These are phyloP conservation scores for Aphanoascus verrucosus DNA, from an alignment of 2,329 filamentous ascomycete genomes.

Conservation along the genomic window DNA sequence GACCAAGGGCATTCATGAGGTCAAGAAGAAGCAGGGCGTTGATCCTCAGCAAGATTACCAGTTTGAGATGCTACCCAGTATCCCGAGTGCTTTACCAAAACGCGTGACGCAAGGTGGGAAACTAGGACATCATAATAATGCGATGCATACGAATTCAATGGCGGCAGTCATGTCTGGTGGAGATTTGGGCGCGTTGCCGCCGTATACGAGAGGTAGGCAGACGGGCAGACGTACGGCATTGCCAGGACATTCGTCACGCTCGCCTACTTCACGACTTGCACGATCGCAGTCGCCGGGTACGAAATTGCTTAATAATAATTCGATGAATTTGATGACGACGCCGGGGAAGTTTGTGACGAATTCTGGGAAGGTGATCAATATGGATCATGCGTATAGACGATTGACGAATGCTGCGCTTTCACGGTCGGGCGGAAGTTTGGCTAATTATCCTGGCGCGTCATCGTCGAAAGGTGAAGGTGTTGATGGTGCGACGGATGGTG, in stretches of 20 bases:
- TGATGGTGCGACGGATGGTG: conserved; percentile 37
- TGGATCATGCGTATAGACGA: conserved; percentile 58
- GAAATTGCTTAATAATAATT: conserved; percentile 43
- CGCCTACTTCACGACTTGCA: conserved; percentile 20
- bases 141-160: conserved; percentile 35
- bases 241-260: conserved; percentile 27
- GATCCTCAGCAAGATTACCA: conserved; percentile 29
- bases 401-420: conserved; percentile 62
- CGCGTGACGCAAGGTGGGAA: conserved; percentile 36
- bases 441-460: conserved; percentile 50
- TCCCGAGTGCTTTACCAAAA: conserved; percentile 34
- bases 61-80: conserved; percentile 38
- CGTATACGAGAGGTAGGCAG: conserved; percentile 28
- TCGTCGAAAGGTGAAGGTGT: conserved; percentile 27
- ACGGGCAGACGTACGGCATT: conserved; percentile 32
- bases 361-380: conserved; percentile 53
- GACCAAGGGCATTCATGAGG: conserved; percentile 18
- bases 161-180: conserved; percentile 36
- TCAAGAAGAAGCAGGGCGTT: conserved; percentile 20
- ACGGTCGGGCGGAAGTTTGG: conserved; percentile 52
- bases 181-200: conserved; percentile 28
- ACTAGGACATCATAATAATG: conserved; percentile 21
- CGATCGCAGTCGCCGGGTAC: conserved; percentile 30
- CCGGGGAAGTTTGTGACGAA: conserved; percentile 44
- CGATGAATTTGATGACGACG: conserved; percentile 33